Evolutionary conservation across 1,284 basidiomycete genomes (phyloP).

Genomic region (Heterobasidion irregulare): DNA sequence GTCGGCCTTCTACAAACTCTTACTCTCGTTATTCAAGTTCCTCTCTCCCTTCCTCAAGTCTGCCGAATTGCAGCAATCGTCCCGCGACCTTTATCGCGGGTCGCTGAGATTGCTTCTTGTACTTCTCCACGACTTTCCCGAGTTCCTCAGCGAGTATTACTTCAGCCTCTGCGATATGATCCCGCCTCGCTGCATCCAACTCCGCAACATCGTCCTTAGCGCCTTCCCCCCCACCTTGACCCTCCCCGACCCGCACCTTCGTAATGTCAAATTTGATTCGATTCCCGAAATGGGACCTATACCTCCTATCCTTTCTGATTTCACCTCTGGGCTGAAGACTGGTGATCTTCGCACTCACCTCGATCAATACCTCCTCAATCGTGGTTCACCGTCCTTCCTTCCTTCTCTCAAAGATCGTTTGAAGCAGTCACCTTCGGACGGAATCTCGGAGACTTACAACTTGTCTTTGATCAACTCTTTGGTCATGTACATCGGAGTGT

Average conservation of each 20-base stretch:
- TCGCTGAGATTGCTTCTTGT: conserved; percentile 88
- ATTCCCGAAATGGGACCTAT: conserved; percentile 86
- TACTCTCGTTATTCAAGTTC: conserved; percentile 92
- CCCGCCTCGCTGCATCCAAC: conserved; percentile 89
- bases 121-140: conserved; percentile 97
- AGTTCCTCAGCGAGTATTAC: conserved; percentile 96
- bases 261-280: conserved; percentile 59
- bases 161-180: conserved; percentile 93
- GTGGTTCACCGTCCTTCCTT: conserved; percentile 63
- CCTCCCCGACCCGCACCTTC: conserved; percentile 85
- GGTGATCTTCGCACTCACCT: conserved; percentile 73
- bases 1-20: conserved; percentile 91
- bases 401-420: conserved; percentile 76
- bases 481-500: conserved; percentile 92
- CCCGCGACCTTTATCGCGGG: conserved; percentile 91
- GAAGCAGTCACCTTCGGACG: conserved; percentile 44
- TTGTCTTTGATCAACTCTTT: conserved; percentile 84
- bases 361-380: conserved; percentile 77
- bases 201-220: conserved; percentile 94
- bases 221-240: conserved; percentile 87
- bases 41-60: conserved; percentile 86
- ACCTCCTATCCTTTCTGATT: conserved; percentile 88
- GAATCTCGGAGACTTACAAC: conserved; percentile 70
- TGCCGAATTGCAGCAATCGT: conserved; percentile 72
- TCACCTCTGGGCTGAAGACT: conserved; percentile 70